Conservation (phyloP, 352 stramenopile species). For the Pythium dissotocum region DNA sequence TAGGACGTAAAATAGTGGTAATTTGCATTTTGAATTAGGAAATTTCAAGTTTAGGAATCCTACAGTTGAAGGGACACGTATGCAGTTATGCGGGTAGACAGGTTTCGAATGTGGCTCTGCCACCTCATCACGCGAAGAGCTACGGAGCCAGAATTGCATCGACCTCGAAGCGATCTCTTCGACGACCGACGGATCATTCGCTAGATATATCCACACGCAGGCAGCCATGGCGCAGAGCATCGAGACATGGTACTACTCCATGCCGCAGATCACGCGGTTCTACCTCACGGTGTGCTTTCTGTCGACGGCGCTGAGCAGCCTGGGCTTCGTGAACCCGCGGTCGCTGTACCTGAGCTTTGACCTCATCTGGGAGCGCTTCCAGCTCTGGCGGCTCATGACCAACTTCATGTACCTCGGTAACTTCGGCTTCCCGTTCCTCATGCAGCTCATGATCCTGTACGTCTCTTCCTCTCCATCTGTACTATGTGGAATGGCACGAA, state of each 20-base stretch:
- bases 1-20: slow-evolving; percentile 5
- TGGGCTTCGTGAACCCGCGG: slow-evolving; percentile 79
- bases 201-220: too few relatives aligned
- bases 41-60: not conserved
- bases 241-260: slow-evolving; percentile 81
- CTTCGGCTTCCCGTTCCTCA: slow-evolving; percentile 90
- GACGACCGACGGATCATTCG: not conserved
- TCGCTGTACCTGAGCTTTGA: slow-evolving; percentile 88
- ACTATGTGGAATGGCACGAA: not conserved
- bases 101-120: not conserved
- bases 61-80: not conserved
- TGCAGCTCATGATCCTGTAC: slow-evolving; percentile 90
- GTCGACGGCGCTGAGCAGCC: slow-evolving; percentile 72
- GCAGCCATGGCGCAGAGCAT: slow-evolving; percentile 64
- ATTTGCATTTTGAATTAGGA: not conserved
- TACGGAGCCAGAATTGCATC: not conserved
- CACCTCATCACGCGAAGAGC: slow-evolving; percentile 23
- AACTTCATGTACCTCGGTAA: slow-evolving; percentile 89
- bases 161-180: not conserved
- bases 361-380: slow-evolving; percentile 84
- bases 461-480: slow-evolving; percentile 5
- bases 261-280: slow-evolving; percentile 85
- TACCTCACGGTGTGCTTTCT: slow-evolving; percentile 86
- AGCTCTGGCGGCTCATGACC: slow-evolving; percentile 88
- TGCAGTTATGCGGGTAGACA: slow-evolving; percentile 6